Base-by-base conservation (phyloP, 192 early-diverging fungal species). In the Coemansia furcata region DNA sequence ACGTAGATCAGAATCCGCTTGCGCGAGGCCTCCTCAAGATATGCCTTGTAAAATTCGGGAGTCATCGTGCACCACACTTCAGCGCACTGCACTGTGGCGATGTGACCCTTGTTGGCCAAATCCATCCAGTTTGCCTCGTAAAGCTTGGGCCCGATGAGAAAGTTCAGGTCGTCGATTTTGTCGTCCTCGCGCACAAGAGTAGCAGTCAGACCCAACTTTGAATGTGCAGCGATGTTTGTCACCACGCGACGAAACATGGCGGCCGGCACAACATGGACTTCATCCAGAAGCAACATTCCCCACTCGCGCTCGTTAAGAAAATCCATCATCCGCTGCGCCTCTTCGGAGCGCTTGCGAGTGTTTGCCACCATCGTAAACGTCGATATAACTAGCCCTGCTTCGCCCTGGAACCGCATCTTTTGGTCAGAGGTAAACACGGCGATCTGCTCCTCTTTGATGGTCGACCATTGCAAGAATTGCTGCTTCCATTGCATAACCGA, bases 91-190 rank as follows among this genome's bases (percentile, higher is more conserved):
- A 99, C 98, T 37, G 92, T 95, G 3, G 98, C 98, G 86, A 99
- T 99, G 72, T 95, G 94, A 32, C 98, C 98, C 73, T 91, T 88
- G 33, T 86, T 90, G n/a, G 96, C 94, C 62, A 99, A 74, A 72
- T 99, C 98, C 94, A 98, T 92, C 98, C 98, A 99, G 73, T 99
- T 99, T 15, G 98, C 98, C 76, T 99, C 98, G 82, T 95, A 99
- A 50, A 99, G 84, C 80, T 99, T 99, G 17, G 98, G 98, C 17
- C 97, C 98, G 69, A 99, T 98, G 68, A 99, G 85, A 71, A 95
- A 99, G 78, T 98, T 98, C 52, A 99, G 80, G 70, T 95, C 94
- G 65, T 89, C 88, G 76, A 99, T 99, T 79, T 98, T 97, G 67
- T 98, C 92, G 77, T 99, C 98, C 76, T 98, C 98, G 67, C 97